A percentile compares a stretch with the other conserved stretches of the same genome.
Evolutionary conservation across 345 rosid genomes (phyloP).

Genomic region (Angophora floribunda): DNA sequence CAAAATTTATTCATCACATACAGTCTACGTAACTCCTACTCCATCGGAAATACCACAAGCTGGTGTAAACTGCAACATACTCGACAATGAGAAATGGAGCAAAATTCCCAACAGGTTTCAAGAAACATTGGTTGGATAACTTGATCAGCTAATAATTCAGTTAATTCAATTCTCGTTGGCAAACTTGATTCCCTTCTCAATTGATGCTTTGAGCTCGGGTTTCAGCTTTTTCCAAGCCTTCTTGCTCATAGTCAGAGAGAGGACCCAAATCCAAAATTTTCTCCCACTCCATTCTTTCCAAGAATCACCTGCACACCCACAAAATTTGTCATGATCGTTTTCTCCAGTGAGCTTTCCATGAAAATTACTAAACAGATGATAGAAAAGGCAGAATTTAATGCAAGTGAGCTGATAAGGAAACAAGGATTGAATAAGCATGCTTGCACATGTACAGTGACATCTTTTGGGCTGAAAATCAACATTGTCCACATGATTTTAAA

Average conservation of each 20-base stretch:
- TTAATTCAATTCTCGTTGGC: slow-evolving; percentile 5
- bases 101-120: neutral
- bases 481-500: neutral
- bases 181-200: slow-evolving; percentile 42
- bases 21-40: neutral
- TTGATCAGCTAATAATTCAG: neutral
- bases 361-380: neutral
- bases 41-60: neutral
- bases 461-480: neutral
- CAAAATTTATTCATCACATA: neutral
- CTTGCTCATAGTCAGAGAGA: slow-evolving; percentile 27
- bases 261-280: slow-evolving; percentile 31
- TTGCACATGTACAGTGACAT: neutral
- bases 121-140: neutral
- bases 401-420: neutral
- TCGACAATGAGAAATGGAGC: neutral
- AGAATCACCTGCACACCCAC: slow-evolving; percentile 49
- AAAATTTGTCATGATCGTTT: neutral
- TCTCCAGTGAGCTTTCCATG: neutral
- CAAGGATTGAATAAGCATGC: neutral
- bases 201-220: slow-evolving; percentile 31
- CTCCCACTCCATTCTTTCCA: slow-evolving; percentile 64
- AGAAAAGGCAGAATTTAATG: neutral
- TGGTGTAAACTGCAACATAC: neutral
- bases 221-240: slow-evolving; percentile 32